Conservation (phyloP, 2,329 filamentous ascomycete genomes). For the Fusarium pilosicola region DNA sequence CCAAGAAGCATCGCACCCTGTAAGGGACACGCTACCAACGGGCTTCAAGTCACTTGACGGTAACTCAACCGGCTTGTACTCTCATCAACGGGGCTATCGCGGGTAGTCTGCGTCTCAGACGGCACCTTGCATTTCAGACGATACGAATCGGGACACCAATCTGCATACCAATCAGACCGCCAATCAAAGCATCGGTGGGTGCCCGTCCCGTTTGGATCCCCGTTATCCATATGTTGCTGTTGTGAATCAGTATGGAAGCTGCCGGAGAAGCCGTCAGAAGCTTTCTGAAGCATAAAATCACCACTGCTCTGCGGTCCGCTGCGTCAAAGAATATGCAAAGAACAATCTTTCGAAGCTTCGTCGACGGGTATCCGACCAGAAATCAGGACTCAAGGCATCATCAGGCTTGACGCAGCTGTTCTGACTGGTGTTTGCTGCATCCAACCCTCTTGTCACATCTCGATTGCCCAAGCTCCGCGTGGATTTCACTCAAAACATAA, state of each 20-base stretch:
- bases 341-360: conserved; percentile 40
- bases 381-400: conserved; percentile 22
- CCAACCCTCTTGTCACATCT: conserved; percentile 25
- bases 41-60: conserved; percentile 39
- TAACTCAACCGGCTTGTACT: conserved; percentile 41
- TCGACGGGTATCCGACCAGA: conserved; percentile 25
- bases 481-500: conserved; percentile 27
- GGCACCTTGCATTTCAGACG: conserved; percentile 45
- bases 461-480: conserved; percentile 39
- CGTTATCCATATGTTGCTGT: conserved; percentile 26
- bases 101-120: conserved; percentile 43
- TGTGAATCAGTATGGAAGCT: conserved; percentile 38
- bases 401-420: conserved; percentile 22
- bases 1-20: conserved; percentile 36
- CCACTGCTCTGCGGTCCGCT: conserved; percentile 33
- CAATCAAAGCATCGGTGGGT: conserved; percentile 31
- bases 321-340: conserved; percentile 30
- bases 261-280: conserved; percentile 24
- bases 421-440: conserved; percentile 26
- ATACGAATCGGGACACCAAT: conserved; percentile 40
- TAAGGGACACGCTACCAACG: conserved; percentile 40
- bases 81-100: conserved; percentile 40
- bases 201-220: conserved; percentile 33
- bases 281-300: conserved; percentile 32
- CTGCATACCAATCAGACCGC: conserved; percentile 28